Evolutionary conservation across 257 asterid species (phyloP), one percentile per base, ranked within the genome.

Genomic region (Petunia axillaris): DNA sequence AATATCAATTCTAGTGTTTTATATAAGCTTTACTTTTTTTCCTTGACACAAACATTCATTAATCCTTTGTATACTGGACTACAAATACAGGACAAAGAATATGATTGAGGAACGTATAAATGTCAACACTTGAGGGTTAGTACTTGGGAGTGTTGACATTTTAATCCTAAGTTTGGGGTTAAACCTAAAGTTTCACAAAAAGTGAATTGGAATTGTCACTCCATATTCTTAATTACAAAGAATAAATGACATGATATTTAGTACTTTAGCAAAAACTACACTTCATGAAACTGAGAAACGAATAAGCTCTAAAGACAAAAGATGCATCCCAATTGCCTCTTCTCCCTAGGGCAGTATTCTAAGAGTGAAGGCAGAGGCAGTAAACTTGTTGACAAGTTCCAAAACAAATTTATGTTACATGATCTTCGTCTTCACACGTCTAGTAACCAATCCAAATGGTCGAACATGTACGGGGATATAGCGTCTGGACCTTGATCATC

Each of bases 401-500:
- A 70, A 70, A 71, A 35, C 35, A 50, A 73, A 44, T 50, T 5
- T 11, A 50, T 62, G 50, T 73, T 35, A 36, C 77, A 8, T n/a
- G 37, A 67, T 40, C 44, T 10, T 71, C 60, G 60, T 48, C 62
- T 71, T 71, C 3, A 48, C 77, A 50, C 48, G 44, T 48, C 60
- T 9, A 25, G 59, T 25, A 71, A 71, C 15, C 40, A 59, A 35
- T 50, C 44, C 3, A 36, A 70, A 10, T 11, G 35, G 35, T 35
- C 62, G 62, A 73, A 2, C 62, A 35, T 48, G 13, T 11, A 48
- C 0, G 59, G 15, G 71, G 44, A 71, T 25, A 48, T 66, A 15
- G 41, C 25, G 76, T 55, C n/a, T 1, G 40, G 57, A 8, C 54
- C 9, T 11, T 9, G 67, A 81, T 81, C 84, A 96, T 87, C 99